These are phyloP conservation scores for Nidularia pulvinata DNA, from an alignment of 768 basidiomycete species.

Conservation along the genomic window DNA sequence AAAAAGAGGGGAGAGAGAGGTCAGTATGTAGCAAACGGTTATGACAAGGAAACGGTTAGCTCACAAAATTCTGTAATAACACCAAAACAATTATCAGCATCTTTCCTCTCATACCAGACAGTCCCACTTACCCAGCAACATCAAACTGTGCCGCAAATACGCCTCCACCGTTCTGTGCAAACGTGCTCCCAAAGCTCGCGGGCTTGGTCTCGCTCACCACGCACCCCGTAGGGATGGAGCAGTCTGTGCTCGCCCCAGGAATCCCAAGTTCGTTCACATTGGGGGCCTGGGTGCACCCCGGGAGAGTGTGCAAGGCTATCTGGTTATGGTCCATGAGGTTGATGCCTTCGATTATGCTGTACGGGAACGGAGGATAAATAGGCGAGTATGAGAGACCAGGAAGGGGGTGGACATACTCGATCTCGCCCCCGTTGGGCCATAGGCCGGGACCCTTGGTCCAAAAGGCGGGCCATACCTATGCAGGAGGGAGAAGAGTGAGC, in stretches of 20 bases:
- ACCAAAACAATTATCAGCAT: conserved; percentile 11
- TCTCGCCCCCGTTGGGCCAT: conserved; percentile 45
- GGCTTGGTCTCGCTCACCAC: conserved; percentile 37
- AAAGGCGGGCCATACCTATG: conserved; percentile 43
- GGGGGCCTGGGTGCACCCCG: conserved; percentile 30
- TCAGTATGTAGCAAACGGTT: background rate
- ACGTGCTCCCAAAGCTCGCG: conserved; percentile 45
- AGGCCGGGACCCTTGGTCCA: conserved; percentile 38
- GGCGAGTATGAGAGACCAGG: background rate
- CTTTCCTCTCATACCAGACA: background rate
- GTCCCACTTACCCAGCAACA: conserved; percentile 31
- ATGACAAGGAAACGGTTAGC: no score
- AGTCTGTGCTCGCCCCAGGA: conserved; percentile 21
- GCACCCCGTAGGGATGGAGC: conserved; percentile 36
- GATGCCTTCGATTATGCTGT: conserved; percentile 57
- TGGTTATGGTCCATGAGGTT: conserved; percentile 52
- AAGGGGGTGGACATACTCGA: conserved; percentile 22
- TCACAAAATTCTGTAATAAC: background rate
- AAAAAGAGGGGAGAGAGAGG: background rate
- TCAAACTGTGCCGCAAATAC: conserved; percentile 72
- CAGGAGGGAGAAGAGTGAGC: background rate
- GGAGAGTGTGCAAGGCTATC: conserved; percentile 51
- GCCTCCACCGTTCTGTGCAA: conserved; percentile 50
- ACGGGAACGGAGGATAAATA: background rate
- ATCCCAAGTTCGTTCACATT: conserved; percentile 25